Percentiles rank a stretch among this genome's conserved stretches.
Conservation (phyloP, 306 rosid species). For the Vicia villosa region DNA sequence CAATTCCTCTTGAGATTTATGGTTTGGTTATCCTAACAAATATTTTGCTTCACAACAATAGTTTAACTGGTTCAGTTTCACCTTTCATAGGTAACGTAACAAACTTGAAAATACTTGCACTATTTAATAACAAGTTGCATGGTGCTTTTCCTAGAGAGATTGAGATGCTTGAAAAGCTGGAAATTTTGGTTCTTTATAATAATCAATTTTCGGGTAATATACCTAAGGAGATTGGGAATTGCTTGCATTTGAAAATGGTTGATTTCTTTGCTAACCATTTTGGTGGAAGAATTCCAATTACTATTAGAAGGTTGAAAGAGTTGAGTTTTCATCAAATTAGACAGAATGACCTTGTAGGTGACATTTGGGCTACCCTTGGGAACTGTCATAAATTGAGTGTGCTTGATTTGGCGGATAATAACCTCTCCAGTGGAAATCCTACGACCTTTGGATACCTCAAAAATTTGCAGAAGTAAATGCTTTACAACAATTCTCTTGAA, state of each 20-base stretch:
- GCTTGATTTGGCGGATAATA: constrained; percentile 82
- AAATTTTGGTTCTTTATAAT: too few relatives aligned
- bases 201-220: too few relatives aligned
- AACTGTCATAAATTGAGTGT: constrained; percentile 60
- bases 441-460: too few relatives aligned
- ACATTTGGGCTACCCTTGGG: constrained; percentile 75
- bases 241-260: too few relatives aligned
- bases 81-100: constrained; percentile 69
- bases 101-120: constrained; percentile 47
- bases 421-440: too few relatives aligned
- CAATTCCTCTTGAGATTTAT: constrained; percentile 70
- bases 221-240: too few relatives aligned
- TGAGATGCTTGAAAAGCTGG: constrained; percentile 70
- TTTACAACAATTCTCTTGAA: too few relatives aligned
- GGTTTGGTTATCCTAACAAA: constrained; percentile 49
- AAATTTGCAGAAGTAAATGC: too few relatives aligned
- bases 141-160: constrained; percentile 78
- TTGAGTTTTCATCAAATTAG: constrained; percentile 73
- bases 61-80: constrained; percentile 75
- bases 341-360: constrained; percentile 73
- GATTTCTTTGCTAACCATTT: constrained; percentile 68
- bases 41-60: constrained; percentile 72
- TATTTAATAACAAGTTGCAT: constrained; percentile 67
- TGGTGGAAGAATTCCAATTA: constrained; percentile 67
- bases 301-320: constrained; percentile 73